These are phyloP conservation scores for Botryotinia convoluta DNA, from an alignment of 2,329 filamentous ascomycete genomes.

Conservation along the genomic window DNA sequence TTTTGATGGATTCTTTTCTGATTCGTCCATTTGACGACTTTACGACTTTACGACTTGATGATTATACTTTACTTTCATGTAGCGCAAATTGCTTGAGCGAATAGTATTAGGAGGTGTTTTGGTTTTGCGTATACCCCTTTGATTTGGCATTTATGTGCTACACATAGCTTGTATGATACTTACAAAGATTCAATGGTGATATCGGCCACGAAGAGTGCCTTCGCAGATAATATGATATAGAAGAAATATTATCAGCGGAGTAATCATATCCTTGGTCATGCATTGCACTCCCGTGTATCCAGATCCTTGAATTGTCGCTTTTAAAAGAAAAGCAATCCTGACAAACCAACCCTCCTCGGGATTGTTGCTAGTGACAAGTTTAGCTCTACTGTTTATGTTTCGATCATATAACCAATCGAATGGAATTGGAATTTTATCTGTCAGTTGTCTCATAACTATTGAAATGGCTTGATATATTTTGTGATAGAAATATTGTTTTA, in stretches of 20 bases:
- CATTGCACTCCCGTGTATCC: background rate
- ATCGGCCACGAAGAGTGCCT: background rate
- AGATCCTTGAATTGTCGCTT: background rate
- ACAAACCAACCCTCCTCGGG: background rate
- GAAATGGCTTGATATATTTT: slow-evolving; percentile 9
- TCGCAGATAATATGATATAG: background rate
- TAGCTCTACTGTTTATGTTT: background rate
- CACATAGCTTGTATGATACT: background rate
- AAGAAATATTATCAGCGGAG: background rate
- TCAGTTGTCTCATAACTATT: slow-evolving; percentile 8
- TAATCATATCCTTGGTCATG: background rate
- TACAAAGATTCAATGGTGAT: background rate
- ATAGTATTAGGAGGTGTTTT: background rate
- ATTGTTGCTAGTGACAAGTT: background rate
- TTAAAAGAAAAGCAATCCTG: background rate
- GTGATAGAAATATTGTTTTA: background rate
- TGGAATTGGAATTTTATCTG: background rate
- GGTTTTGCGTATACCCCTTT: background rate
- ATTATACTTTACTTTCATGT: background rate
- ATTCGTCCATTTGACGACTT: background rate
- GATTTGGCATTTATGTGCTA: background rate
- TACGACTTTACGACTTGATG: background rate
- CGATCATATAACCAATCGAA: background rate
- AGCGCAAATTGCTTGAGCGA: background rate
- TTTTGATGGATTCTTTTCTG: slow-evolving; percentile 8